Evolutionary conservation across 345 rosid species (phyloP).

Genomic region (Salix udensis): DNA sequence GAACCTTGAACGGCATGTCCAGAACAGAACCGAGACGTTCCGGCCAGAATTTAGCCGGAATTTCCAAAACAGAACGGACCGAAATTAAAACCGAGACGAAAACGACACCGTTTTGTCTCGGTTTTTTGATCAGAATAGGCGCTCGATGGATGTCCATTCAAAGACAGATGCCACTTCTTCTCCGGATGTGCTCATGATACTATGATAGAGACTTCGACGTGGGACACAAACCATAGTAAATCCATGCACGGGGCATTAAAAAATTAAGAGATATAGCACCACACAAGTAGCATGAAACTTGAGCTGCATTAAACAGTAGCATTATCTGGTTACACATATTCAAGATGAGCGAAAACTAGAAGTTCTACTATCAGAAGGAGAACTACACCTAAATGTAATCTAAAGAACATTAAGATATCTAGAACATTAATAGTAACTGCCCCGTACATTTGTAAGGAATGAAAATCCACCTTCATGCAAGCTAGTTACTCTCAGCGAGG

Average conservation of each 20-base stretch:
- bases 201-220: too few relatives aligned
- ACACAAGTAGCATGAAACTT: neutral
- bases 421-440: neutral
- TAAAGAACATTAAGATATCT: neutral
- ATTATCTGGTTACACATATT: neutral
- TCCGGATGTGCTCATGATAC: too few relatives aligned
- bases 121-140: too few relatives aligned
- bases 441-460: neutral
- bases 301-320: neutral
- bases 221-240: neutral
- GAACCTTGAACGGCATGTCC: too few relatives aligned
- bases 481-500: slow-evolving; percentile 27
- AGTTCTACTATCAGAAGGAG: neutral
- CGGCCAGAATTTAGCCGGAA: too few relatives aligned
- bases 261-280: neutral
- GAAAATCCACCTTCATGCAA: neutral
- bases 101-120: too few relatives aligned
- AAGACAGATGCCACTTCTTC: too few relatives aligned
- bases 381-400: neutral
- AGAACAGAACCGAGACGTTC: too few relatives aligned
- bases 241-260: neutral
- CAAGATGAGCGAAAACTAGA: neutral
- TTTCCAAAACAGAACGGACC: too few relatives aligned
- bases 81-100: too few relatives aligned
- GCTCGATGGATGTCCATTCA: too few relatives aligned